Conservation (phyloP, 2,329 filamentous ascomycete genomes). For the Claviceps capensis region DNA sequence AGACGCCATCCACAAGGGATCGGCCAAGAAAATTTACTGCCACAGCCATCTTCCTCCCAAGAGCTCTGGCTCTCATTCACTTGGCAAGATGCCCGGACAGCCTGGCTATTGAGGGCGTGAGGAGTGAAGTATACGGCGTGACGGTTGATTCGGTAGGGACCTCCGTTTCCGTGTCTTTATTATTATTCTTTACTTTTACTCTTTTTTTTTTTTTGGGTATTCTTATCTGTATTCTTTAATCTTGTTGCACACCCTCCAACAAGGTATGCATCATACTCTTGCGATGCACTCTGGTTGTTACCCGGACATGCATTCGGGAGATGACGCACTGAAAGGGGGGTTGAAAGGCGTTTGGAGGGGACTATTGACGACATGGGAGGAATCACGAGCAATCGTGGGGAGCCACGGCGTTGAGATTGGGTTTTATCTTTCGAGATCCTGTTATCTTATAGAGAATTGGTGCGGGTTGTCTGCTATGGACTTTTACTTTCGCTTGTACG, state of each 20-base stretch:
- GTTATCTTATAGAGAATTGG: neutral
- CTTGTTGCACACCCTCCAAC: too few species aligned
- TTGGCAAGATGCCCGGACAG: slow-evolving; percentile 43
- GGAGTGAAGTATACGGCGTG: neutral
- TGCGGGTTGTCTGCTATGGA: neutral
- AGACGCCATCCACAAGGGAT: slow-evolving; percentile 26
- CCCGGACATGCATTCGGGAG: neutral
- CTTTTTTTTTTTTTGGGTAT: neutral
- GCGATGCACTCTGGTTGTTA: neutral
- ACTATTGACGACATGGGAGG: neutral
- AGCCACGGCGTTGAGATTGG: slow-evolving; percentile 1
- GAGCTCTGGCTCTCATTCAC: slow-evolving; percentile 30
- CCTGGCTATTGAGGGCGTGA: slow-evolving; percentile 29
- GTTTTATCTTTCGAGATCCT: neutral
- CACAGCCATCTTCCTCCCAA: slow-evolving; percentile 43
- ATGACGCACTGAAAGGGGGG: neutral
- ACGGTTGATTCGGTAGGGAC: too few species aligned
- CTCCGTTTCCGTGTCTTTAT: too few species aligned
- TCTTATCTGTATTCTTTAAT: neutral
- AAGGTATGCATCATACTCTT: too few species aligned
- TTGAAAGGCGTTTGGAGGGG: slow-evolving; percentile 1
- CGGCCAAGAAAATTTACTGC: slow-evolving; percentile 39
- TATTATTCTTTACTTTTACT: too few species aligned
- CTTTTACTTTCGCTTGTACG: neutral
- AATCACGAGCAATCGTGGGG: slow-evolving; percentile 4